Evolutionary conservation across 352 stramenopile genomes (phyloP).

Genomic region (Pythium aphanidermatum): DNA sequence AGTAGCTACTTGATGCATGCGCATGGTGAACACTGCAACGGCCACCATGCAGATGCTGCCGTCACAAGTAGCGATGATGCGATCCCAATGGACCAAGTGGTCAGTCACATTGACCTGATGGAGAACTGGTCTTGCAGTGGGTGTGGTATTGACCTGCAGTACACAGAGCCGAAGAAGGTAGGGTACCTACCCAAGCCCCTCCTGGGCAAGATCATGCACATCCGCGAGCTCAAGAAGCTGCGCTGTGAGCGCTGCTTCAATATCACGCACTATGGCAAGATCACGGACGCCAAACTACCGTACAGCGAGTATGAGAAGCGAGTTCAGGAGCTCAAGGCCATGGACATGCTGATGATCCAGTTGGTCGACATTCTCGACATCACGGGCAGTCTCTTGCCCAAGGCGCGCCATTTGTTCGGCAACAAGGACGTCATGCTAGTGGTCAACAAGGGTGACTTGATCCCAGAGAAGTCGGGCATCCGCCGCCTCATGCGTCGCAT

Average conservation of each 20-base stretch:
- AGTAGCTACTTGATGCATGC: not conserved
- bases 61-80: slow-evolving; percentile 3
- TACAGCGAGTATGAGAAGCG: slow-evolving; percentile 87
- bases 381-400: slow-evolving; percentile 80
- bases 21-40: not conserved
- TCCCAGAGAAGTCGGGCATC: slow-evolving; percentile 79
- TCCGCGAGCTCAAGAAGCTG: slow-evolving; percentile 72
- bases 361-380: slow-evolving; percentile 92
- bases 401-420: slow-evolving; percentile 80
- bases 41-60: slow-evolving; percentile 2
- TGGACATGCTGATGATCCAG: slow-evolving; percentile 89
- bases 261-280: slow-evolving; percentile 84
- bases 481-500: slow-evolving; percentile 77
- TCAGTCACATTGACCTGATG: slow-evolving; percentile 76
- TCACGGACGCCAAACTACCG: slow-evolving; percentile 74
- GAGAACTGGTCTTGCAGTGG: slow-evolving; percentile 79
- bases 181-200: slow-evolving; percentile 66
- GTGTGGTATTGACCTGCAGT: slow-evolving; percentile 78
- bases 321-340: slow-evolving; percentile 74
- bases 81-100: slow-evolving; percentile 50
- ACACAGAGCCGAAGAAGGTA: slow-evolving; percentile 47
- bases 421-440: slow-evolving; percentile 88
- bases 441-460: slow-evolving; percentile 89
- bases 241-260: slow-evolving; percentile 85
- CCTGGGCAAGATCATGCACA: slow-evolving; percentile 51